Conservation (phyloP, 2,329 filamentous ascomycete genomes). For the Aspergillus novoparasiticus region DNA sequence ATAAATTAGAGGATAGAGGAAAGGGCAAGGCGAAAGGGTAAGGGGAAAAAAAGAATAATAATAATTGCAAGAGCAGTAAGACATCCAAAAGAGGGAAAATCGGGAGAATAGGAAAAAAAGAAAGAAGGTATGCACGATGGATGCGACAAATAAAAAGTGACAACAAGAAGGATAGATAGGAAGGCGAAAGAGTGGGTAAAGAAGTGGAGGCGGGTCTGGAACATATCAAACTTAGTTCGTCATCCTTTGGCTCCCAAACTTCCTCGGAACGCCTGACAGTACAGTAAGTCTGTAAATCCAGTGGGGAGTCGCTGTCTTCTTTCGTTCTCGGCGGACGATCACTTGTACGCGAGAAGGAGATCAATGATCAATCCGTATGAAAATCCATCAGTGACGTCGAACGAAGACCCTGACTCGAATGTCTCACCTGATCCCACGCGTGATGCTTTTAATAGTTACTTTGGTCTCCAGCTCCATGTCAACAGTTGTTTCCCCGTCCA, state of each 20-base stretch:
- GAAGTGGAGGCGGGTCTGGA: conserved; percentile 17
- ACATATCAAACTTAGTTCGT: conserved; percentile 6
- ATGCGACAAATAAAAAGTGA: conserved; percentile 7
- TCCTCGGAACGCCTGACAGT: background rate
- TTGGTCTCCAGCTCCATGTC: no score
- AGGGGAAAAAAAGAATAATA: background rate
- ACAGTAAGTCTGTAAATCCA: background rate
- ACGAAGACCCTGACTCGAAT: background rate
- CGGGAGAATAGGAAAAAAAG: conserved; percentile 2
- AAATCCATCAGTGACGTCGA: background rate
- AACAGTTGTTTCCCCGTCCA: background rate
- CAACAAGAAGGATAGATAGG: background rate
- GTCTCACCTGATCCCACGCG: background rate
- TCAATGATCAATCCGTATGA: background rate
- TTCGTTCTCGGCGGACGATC: conserved; percentile 2
- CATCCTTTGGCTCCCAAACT: background rate
- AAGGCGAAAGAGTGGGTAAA: conserved; percentile 5
- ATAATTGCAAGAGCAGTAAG: background rate
- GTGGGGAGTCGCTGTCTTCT: background rate
- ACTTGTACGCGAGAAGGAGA: background rate
- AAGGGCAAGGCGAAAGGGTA: background rate
- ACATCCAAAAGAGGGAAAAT: background rate
- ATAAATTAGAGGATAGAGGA: conserved; percentile 11
- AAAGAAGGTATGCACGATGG: conserved; percentile 7
- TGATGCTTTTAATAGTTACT: conserved; percentile 2